Base-by-base conservation (phyloP, 2,329 filamentous ascomycete species). In the Aspergillus jensenii region DNA sequence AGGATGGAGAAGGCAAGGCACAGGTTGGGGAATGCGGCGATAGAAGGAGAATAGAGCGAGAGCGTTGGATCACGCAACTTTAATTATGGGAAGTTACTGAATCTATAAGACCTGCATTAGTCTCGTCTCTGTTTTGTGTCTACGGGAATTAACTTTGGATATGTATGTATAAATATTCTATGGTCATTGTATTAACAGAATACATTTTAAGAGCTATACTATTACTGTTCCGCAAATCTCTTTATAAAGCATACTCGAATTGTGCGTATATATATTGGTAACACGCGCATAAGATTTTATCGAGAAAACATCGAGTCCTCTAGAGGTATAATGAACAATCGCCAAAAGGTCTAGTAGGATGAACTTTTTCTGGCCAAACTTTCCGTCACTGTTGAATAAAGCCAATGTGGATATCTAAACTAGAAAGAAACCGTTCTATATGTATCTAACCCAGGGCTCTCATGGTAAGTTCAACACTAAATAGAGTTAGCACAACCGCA, bases 1-100 rank as follows among this genome's bases (percentile, higher is more conserved):
- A 84, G 93, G 55, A 76, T 90, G 44, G 79, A 80, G 41, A 83
- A 83, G 45, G 90, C 91, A 2, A 69, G 78, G 51, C 68, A 90
- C 25, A 69, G 78, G 5, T 80, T 90, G n/a, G 82, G 86, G 3
- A 96, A 83, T 4, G 27, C 45, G 17, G 15, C 9, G 9, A 23
- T n/a, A 8, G 14, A 27, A 12, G 27, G 19, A n/a, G 44, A 15
- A 19, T n/a, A n/a, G 6, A 9, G 27, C 15, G 27, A 11, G 9
- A 9, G 27, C 9, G 8, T 9, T 33, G 15, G 25, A 33, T n/a
- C 23, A 19, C 15, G n/a, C 3, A 47, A n/a, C 37, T 45, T 17
- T 9, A 19, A 21, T 39, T 8, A 17, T 41, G 17, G 14, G 35
- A 37, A n/a, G 14, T 37, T 37, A 37, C 35, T 37, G 35, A 7